These are phyloP conservation scores for Gynandropsis gynandra DNA, from an alignment of 345 rosid genomes.

Conservation along the genomic window DNA sequence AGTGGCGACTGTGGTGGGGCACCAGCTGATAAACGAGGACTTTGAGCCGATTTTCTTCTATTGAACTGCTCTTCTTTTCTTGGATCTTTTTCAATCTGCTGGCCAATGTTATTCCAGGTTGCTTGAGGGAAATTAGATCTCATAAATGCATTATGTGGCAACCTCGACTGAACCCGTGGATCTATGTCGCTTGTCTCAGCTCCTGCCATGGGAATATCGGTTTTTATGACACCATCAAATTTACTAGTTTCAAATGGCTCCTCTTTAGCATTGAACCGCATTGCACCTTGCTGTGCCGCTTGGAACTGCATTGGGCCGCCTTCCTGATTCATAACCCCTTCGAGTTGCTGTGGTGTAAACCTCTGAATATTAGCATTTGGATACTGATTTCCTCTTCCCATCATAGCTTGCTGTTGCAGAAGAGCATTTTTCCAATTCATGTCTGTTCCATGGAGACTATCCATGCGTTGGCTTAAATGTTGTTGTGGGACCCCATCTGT, in stretches of 20 bases:
- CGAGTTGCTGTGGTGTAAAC: slow-evolving; percentile 62
- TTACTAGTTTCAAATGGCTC: slow-evolving; percentile 71
- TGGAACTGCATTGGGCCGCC: slow-evolving; percentile 43
- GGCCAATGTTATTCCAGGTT: slow-evolving; percentile 64
- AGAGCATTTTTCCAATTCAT: slow-evolving; percentile 58
- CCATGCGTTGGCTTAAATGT: slow-evolving; percentile 52
- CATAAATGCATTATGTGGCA: slow-evolving; percentile 42
- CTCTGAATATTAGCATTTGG: slow-evolving; percentile 50
- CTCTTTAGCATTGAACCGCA: slow-evolving; percentile 60
- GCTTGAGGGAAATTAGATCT: slow-evolving; percentile 56
- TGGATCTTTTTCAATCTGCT: slow-evolving; percentile 50
- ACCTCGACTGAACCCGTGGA: slow-evolving; percentile 52
- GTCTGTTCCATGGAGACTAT: slow-evolving; percentile 54
- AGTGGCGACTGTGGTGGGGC: slow-evolving; percentile 80
- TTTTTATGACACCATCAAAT: slow-evolving; percentile 49
- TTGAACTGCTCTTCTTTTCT: slow-evolving; percentile 75
- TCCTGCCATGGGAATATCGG: slow-evolving; percentile 42
- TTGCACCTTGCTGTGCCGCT: slow-evolving; percentile 47
- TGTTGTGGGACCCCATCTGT: slow-evolving; percentile 66
- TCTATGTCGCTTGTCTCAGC: slow-evolving; percentile 56
- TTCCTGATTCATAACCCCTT: slow-evolving; percentile 64
- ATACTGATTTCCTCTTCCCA: slow-evolving; percentile 57
- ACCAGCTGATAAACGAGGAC: slow-evolving; percentile 81
- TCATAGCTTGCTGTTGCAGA: slow-evolving; percentile 45
- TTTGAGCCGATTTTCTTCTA: slow-evolving; percentile 71